Evolutionary conservation across 768 basidiomycete genomes (phyloP), one percentile per base, ranked within the genome.

Genomic region (Fomitopsis serialis): DNA sequence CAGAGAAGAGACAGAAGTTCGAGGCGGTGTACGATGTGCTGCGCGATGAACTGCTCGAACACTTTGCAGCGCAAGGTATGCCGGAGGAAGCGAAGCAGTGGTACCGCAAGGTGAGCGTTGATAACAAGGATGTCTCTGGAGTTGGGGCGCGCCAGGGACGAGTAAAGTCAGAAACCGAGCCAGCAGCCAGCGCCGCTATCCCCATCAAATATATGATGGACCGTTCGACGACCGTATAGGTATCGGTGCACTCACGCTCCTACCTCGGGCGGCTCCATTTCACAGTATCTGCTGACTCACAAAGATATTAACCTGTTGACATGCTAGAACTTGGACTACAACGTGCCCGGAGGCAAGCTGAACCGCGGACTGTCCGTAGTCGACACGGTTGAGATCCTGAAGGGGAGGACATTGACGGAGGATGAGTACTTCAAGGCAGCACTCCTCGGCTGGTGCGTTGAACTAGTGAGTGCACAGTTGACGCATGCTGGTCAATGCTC

Each of bases 331-430:
- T 74, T 98, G 52, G 81, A 94, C 60, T 89, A 93, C 76, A 98
- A 98, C 70, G 88, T 91, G n/a, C 94, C 94, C 0, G 91, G 92
- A 40, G 94, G 93, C 2, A 98, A 98, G 71, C 85, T 98, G 50
- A 98, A 97, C 71, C 84, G 96, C 34, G 94, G 96, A n/a, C 77
- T 98, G 73, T 93, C 92, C 11, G 94, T 97, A 62, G 87, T 94
- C 44, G 96, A 98, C 69, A 89, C 92, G 2, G 89, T 86, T 49
- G 85, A 92, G 71, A 94, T 98, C 66, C 70, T 98, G 55, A 83
- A 86, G 54, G 91, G 88, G 1, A 73, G 81, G 2, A 45, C 72
- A 17, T 70, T 96, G 57, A 75, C 76, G 0, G 91, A 93, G 0
- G 83, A 89, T 5, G 94, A 98, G 72, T 98, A 96, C 74, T 75